Conservation (phyloP, 148 eudicot species). For the Vaccinium vitisidaea region DNA sequence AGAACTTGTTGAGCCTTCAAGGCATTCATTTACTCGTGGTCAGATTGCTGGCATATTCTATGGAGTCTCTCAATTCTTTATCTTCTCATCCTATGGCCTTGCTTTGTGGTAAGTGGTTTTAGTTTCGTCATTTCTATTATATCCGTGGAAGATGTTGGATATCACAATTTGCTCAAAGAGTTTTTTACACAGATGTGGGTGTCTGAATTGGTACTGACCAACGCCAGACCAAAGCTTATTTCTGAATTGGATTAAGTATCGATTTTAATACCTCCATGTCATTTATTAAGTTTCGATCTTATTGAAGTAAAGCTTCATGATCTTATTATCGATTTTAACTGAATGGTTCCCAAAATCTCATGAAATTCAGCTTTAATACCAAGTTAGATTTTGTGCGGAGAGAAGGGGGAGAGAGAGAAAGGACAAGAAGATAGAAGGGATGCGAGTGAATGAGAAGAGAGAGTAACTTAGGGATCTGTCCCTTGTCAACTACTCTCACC, state of each 20-base stretch:
- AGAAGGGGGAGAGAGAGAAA: not conserved
- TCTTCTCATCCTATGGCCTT: slow-evolving; percentile 91
- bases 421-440: not conserved
- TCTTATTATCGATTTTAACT: too few relatives aligned
- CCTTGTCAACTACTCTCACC: not conserved
- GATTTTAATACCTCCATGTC: too few relatives aligned
- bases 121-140: not conserved
- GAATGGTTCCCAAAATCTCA: not conserved
- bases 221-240: not conserved
- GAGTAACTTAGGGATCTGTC: not conserved
- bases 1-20: slow-evolving; percentile 85
- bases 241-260: not conserved
- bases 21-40: slow-evolving; percentile 82
- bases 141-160: not conserved
- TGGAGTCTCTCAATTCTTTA: slow-evolving; percentile 93
- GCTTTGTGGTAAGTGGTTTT: slow-evolving; percentile 70
- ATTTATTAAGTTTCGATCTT: too few relatives aligned
- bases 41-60: slow-evolving; percentile 91
- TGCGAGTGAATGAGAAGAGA: not conserved
- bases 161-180: not conserved
- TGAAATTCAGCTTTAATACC: not conserved
- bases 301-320: too few relatives aligned
- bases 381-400: not conserved
- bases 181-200: not conserved
- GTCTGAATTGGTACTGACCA: not conserved